phyloP scores from a whole-genome alignment of 1,284 basidiomycete genomes.

The Cryptococcus deneoformans region DNA sequence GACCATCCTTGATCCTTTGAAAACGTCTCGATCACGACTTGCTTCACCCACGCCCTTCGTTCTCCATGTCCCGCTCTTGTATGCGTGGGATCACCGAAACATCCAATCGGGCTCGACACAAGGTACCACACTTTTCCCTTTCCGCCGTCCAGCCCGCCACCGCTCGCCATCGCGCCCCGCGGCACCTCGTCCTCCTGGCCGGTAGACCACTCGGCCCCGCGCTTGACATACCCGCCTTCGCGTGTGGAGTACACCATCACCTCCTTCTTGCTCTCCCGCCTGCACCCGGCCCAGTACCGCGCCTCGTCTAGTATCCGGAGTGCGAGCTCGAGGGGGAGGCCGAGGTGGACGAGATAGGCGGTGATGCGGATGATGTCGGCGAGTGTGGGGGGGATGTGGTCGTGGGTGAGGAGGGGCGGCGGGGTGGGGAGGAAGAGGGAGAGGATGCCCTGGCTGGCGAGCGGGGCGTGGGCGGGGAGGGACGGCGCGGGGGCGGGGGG shows the following conservation, averaged over 20 bases:
- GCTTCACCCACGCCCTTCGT: conserved; percentile 20
- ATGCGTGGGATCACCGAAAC: conserved; percentile 2
- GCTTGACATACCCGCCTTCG: conserved; percentile 1
- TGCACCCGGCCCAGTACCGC: conserved; percentile 25
- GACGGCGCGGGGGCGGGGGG: conserved; percentile 1
- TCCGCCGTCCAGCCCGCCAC: conserved; percentile 20
- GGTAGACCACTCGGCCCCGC: conserved; percentile 10
- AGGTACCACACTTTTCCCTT: conserved; percentile 35
- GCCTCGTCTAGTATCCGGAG: conserved; percentile 30
- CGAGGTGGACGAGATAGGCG: conserved; percentile 6
- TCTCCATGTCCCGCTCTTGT: neutral
- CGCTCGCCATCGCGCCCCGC: neutral
- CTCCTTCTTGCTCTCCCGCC: conserved; percentile 10
- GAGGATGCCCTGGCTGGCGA: conserved; percentile 5
- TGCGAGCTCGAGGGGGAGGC: conserved; percentile 30
- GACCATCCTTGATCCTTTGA: conserved; percentile 45
- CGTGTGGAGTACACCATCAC: conserved; percentile 21
- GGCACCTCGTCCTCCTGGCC: conserved; percentile 29
- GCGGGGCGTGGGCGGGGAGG: neutral
- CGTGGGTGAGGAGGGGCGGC: conserved; percentile 14
- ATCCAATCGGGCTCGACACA: conserved; percentile 28
- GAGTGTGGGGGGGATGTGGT: conserved; percentile 11
- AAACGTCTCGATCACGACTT: conserved; percentile 30
- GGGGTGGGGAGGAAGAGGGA: conserved; percentile 23
- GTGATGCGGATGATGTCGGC: conserved; percentile 14